Evolutionary conservation across 2,329 filamentous ascomycete species (phyloP).

Genomic region (Didymella exigua): DNA sequence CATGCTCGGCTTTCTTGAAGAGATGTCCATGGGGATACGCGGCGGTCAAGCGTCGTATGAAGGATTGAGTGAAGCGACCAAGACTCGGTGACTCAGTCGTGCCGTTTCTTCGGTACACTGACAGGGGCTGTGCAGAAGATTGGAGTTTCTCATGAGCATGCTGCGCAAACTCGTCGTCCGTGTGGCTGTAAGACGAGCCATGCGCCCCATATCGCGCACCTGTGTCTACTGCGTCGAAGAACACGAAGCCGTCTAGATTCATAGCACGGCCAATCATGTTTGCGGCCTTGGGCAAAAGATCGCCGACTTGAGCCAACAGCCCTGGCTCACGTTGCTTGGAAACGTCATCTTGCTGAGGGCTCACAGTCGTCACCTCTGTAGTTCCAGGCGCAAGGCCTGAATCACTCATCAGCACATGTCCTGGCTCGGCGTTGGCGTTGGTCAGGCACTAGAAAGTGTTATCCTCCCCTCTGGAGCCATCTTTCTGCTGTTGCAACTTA

Average conservation of each 20-base stretch:
- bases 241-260: conserved; percentile 12
- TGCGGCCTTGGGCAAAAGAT: conserved; percentile 13
- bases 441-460: too few relatives aligned
- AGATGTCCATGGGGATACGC: conserved; percentile 16
- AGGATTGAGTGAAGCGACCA: conserved; percentile 4
- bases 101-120: not conserved
- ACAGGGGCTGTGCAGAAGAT: not conserved
- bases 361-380: too few relatives aligned
- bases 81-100: not conserved
- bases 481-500: too few relatives aligned
- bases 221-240: conserved; percentile 16
- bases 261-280: conserved; percentile 15
- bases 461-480: too few relatives aligned
- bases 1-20: conserved; percentile 16
- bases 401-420: too few relatives aligned
- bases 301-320: conserved; percentile 7
- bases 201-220: not conserved
- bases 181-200: not conserved
- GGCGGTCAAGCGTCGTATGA: conserved; percentile 15
- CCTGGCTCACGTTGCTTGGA: not conserved
- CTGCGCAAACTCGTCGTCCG: not conserved
- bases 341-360: not conserved
- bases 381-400: too few relatives aligned
- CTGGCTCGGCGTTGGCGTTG: too few relatives aligned
- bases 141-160: not conserved